A percentile compares a stretch with the other conserved stretches of the same genome.
Conservation (phyloP, 768 basidiomycete genomes). For the Pulveroboletus sp. region DNA sequence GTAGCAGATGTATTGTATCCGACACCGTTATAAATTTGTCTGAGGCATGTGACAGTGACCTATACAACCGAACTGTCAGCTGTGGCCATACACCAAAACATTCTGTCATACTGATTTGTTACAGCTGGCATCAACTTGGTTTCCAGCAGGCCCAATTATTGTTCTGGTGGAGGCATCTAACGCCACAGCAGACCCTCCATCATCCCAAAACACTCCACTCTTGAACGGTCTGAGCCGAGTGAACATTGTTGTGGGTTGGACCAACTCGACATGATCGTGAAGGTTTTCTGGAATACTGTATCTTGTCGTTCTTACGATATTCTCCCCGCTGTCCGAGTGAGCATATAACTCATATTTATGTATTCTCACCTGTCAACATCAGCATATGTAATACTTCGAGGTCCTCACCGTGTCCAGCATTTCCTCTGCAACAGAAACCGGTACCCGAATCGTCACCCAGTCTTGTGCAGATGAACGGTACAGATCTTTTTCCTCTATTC, state of each 20-base stretch:
- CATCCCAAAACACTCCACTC: slow-evolving; percentile 36
- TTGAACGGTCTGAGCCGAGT: slow-evolving; percentile 41
- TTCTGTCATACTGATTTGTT: slow-evolving; percentile 28
- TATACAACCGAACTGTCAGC: background rate
- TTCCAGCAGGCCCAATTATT: slow-evolving; percentile 31
- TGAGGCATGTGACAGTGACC: slow-evolving; percentile 51
- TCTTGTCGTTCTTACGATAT: slow-evolving; percentile 58
- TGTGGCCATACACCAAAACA: background rate
- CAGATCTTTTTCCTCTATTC: slow-evolving; percentile 44
- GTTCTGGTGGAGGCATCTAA: slow-evolving; percentile 1
- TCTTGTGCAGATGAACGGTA: slow-evolving; percentile 60
- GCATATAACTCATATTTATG: slow-evolving; percentile 64
- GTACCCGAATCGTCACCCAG: slow-evolving; percentile 59
- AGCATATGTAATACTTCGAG: background rate
- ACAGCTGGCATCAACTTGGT: slow-evolving; percentile 44
- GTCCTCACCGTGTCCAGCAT: slow-evolving; percentile 63
- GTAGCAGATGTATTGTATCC: slow-evolving; percentile 41
- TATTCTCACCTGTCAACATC: background rate
- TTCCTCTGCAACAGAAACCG: slow-evolving; percentile 56
- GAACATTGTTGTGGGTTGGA: slow-evolving; percentile 74
- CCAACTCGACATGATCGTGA: slow-evolving; percentile 56
- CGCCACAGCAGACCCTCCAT: slow-evolving; percentile 1
- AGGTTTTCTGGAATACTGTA: slow-evolving; percentile 62
- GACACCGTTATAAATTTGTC: slow-evolving; percentile 51
- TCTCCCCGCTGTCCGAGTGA: slow-evolving; percentile 47